Percentiles rank a stretch among this genome's conserved stretches.
phyloP scores from a whole-genome alignment of 2,329 filamentous ascomycete genomes.

The Fonsecaea pedrosoi region DNA sequence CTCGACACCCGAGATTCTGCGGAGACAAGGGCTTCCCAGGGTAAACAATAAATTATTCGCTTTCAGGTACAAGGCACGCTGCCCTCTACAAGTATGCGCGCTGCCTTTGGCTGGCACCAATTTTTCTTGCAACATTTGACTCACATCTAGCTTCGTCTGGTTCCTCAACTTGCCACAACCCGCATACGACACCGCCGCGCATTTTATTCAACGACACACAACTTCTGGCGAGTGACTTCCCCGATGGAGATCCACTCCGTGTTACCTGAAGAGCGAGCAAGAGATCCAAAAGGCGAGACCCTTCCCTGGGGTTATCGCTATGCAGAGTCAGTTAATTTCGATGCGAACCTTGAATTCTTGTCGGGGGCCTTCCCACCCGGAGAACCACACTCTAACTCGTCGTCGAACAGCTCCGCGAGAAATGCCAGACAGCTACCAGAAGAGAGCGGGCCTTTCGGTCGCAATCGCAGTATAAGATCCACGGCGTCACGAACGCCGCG shows the following conservation, averaged over 20 bases:
- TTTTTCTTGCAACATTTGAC: background rate
- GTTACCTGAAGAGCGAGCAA: slow-evolving; percentile 66
- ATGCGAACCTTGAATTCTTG: background rate
- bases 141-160: background rate
- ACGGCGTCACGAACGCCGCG: slow-evolving; percentile 55
- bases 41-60: slow-evolving; percentile 21
- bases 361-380: background rate
- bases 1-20: background rate
- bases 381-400: slow-evolving; percentile 20
- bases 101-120: background rate
- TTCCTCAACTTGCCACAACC: background rate
- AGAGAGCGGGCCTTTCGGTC: slow-evolving; percentile 68
- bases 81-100: background rate
- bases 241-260: slow-evolving; percentile 70
- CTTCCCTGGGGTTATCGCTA: slow-evolving; percentile 70
- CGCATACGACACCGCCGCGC: background rate
- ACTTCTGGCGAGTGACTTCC: background rate
- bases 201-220: background rate
- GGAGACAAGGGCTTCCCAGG: slow-evolving; percentile 1
- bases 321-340: slow-evolving; percentile 60
- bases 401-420: slow-evolving; percentile 50
- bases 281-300: slow-evolving; percentile 64
- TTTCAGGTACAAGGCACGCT: background rate
- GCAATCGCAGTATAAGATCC: slow-evolving; percentile 54
- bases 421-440: slow-evolving; percentile 62